phyloP scores from a whole-genome alignment of 352 stramenopile species.

The Plasmopara muralis region DNA sequence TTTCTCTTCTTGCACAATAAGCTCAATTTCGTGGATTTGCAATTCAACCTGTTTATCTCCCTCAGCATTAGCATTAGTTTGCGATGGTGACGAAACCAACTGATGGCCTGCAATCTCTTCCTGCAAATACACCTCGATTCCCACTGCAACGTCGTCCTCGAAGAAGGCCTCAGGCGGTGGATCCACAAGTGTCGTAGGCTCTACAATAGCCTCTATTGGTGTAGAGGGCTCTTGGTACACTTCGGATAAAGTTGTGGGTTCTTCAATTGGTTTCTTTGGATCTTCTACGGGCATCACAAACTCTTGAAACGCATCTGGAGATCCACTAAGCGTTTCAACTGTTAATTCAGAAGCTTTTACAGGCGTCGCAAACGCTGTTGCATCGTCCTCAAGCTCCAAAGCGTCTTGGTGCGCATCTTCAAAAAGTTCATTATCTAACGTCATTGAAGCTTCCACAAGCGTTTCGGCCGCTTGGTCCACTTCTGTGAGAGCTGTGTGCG shows the following conservation, averaged over 20 bases:
- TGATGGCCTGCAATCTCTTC: constrained; percentile 2
- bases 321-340: background rate
- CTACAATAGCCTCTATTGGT: constrained; percentile 1
- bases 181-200: constrained; percentile 14
- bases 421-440: background rate
- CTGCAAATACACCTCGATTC: constrained; percentile 5
- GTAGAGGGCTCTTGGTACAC: constrained; percentile 3
- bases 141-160: constrained; percentile 7
- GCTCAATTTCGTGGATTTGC: constrained; percentile 10
- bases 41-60: constrained; percentile 1
- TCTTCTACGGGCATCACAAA: background rate
- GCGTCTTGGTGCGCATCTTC: background rate
- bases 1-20: constrained; percentile 8
- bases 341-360: too few relatives aligned
- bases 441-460: constrained; percentile 4
- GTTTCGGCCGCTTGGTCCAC: constrained; percentile 1
- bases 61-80: background rate
- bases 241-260: background rate
- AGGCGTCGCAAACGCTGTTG: background rate
- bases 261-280: background rate
- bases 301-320: background rate
- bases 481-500: constrained; percentile 10
- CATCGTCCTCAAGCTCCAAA: background rate
- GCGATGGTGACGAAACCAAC: background rate
- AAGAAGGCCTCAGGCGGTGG: constrained; percentile 13